Conservation (phyloP, 345 rosid species). For the Microcos paniculata region DNA sequence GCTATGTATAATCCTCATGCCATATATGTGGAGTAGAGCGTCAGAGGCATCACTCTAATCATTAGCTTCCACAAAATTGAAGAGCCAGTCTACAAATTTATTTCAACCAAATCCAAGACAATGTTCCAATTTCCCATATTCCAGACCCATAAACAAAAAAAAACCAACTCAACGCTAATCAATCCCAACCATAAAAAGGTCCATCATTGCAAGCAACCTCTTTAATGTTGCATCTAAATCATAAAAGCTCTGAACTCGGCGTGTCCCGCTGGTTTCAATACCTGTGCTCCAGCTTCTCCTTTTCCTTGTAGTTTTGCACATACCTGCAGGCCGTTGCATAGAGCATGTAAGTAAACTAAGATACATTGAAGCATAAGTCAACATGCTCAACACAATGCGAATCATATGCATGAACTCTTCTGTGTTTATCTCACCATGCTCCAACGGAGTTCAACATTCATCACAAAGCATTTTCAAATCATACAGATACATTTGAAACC, state of each 20-base stretch:
- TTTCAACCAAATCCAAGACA: background rate
- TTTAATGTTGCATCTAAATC: background rate
- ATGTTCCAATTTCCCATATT: constrained; percentile 4
- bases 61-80: background rate
- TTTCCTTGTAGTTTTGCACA: constrained; percentile 39
- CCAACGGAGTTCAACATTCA: background rate
- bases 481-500: background rate
- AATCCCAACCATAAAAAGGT: background rate
- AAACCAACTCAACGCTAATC: background rate
- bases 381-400: background rate
- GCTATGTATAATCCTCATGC: too few species aligned
- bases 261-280: constrained; percentile 16
- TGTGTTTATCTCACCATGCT: background rate
- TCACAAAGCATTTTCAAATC: background rate
- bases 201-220: background rate
- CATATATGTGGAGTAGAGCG: too few species aligned
- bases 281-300: constrained; percentile 49
- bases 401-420: background rate
- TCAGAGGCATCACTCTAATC: background rate
- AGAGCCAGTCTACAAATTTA: background rate
- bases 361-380: background rate
- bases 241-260: background rate
- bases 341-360: background rate
- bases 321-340: constrained; percentile 33
- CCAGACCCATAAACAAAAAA: background rate